phyloP scores from a whole-genome alignment of 1,284 basidiomycete species.

The Malassezia brasiliensis region DNA sequence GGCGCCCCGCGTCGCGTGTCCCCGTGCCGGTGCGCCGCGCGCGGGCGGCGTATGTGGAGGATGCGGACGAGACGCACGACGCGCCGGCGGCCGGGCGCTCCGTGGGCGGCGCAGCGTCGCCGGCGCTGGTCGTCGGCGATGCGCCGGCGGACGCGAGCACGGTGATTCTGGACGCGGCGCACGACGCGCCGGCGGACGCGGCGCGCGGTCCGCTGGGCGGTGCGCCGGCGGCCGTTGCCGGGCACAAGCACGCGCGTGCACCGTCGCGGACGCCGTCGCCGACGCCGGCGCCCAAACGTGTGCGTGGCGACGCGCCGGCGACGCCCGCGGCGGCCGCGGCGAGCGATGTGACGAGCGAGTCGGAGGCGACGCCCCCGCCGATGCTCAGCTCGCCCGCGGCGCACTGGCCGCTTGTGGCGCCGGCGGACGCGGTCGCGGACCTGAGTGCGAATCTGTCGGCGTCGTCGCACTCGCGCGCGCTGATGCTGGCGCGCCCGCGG shows the following conservation, averaged over 20 bases:
- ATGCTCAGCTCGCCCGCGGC: neutral
- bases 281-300: neutral
- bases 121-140: too few species aligned
- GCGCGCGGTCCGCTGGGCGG: neutral
- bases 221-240: neutral
- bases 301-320: neutral
- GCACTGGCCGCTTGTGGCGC: neutral
- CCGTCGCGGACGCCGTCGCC: neutral
- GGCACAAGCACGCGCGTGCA: neutral
- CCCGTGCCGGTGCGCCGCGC: neutral
- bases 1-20: neutral
- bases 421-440: neutral
- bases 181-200: too few species aligned
- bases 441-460: conserved; percentile 14
- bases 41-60: neutral
- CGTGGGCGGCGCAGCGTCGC: too few species aligned
- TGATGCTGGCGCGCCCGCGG: conserved; percentile 27
- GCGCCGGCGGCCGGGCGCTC: too few species aligned
- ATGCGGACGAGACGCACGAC: neutral
- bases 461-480: conserved; percentile 20
- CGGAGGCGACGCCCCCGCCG: neutral
- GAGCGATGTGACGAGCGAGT: neutral
- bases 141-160: neutral
- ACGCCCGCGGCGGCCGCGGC: too few species aligned
- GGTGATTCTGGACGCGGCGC: too few species aligned